A percentile compares a stretch with the other conserved stretches of the same genome.
Conservation (phyloP, 306 rosid species). For the Fragaria ananassa region DNA sequence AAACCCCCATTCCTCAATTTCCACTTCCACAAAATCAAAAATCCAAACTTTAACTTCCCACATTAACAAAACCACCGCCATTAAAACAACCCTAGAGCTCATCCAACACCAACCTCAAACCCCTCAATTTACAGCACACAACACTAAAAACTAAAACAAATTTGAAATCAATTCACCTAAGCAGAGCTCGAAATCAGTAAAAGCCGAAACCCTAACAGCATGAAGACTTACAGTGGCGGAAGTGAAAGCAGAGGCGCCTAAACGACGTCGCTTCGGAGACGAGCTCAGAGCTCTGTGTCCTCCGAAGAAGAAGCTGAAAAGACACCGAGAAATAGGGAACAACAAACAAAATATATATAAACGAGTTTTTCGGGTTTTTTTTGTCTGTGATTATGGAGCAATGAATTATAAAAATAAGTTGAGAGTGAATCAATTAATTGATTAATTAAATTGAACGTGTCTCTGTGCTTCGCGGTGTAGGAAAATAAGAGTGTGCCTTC, state of each 20-base stretch:
- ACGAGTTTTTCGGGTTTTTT: neutral
- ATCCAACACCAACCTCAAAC: neutral
- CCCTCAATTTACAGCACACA: neutral
- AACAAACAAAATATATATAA: neutral
- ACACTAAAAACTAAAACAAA: neutral
- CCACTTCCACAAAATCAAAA: conserved; percentile 3
- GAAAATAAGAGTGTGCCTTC: too few species aligned
- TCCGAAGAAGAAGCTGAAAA: conserved; percentile 50
- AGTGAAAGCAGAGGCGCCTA: conserved; percentile 5
- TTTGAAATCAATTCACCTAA: neutral
- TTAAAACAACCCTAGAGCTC: conserved; percentile 3
- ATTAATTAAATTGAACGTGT: neutral
- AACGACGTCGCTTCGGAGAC: conserved; percentile 23
- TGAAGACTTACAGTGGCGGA: conserved; percentile 13
- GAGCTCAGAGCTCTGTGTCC: conserved; percentile 24
- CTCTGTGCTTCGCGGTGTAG: neutral
- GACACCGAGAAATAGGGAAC: conserved; percentile 12
- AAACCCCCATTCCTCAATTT: conserved; percentile 25
- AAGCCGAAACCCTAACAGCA: neutral
- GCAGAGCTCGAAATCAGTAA: neutral
- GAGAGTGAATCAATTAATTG: too few species aligned
- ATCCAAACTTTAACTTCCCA: neutral
- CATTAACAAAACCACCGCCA: neutral
- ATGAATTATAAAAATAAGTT: conserved; percentile 4
- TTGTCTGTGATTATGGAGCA: neutral